Evolutionary conservation across 2,329 filamentous ascomycete species (phyloP).

Genomic region (Xylaria sp.): DNA sequence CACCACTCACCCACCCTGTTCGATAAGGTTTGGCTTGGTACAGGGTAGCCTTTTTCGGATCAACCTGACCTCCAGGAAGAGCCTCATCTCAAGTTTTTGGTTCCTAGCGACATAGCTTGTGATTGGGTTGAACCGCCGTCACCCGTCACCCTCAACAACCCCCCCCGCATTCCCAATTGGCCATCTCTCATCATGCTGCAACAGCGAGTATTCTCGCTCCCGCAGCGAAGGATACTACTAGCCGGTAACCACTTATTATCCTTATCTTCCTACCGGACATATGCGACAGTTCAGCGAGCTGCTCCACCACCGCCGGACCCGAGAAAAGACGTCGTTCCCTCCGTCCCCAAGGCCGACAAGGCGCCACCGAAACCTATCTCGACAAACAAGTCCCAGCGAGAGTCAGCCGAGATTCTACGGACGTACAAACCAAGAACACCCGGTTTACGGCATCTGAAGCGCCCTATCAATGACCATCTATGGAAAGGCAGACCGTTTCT

Average conservation of each 20-base stretch:
- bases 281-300: conserved; percentile 37
- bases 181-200: conserved; percentile 40
- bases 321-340: conserved; percentile 21
- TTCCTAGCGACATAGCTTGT: not conserved
- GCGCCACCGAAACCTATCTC: conserved; percentile 28
- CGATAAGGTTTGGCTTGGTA: not conserved
- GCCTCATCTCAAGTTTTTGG: conserved; percentile 38
- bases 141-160: not conserved
- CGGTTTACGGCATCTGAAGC: conserved; percentile 86
- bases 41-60: conserved; percentile 32
- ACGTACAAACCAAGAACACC: conserved; percentile 95
- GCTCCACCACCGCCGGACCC: conserved; percentile 24
- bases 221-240: conserved; percentile 36
- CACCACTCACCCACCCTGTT: not conserved
- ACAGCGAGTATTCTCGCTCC: conserved; percentile 40
- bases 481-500: conserved; percentile 90
- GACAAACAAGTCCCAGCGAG: conserved; percentile 28
- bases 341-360: conserved; percentile 25
- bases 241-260: conserved; percentile 31
- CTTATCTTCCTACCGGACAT: conserved; percentile 37
- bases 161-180: conserved; percentile 13
- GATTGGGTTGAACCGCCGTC: conserved; percentile 17
- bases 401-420: conserved; percentile 62
- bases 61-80: conserved; percentile 36
- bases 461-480: conserved; percentile 93